These are phyloP conservation scores for Kuraishia molischiana DNA, from an alignment of 805 yeast species.

Conservation along the genomic window DNA sequence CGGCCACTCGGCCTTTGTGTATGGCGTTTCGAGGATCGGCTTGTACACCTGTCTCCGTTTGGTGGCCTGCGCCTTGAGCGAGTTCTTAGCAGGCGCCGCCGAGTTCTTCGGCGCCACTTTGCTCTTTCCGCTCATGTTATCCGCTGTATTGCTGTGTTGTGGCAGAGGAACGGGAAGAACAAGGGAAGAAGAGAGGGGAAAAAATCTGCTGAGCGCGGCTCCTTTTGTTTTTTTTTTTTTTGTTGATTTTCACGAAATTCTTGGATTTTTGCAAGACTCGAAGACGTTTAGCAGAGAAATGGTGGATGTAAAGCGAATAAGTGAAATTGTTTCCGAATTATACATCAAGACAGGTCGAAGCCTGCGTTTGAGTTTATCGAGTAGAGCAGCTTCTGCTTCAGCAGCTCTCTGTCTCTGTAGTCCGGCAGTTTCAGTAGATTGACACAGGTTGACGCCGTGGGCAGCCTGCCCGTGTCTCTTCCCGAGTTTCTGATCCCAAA, in stretches of 20 bases:
- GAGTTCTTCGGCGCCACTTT: neutral
- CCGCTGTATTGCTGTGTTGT: no score
- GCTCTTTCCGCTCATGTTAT: no score
- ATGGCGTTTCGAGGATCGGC: slow-evolving; percentile 59
- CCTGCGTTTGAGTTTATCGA: slow-evolving; percentile 80
- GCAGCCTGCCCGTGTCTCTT: slow-evolving; percentile 45
- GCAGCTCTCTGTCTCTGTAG: slow-evolving; percentile 47
- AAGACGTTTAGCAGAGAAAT: no score
- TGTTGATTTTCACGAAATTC: no score
- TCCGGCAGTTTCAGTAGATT: slow-evolving; percentile 82
- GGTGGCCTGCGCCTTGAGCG: slow-evolving; percentile 39
- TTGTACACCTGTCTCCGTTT: slow-evolving; percentile 48
- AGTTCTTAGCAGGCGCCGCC: slow-evolving; percentile 7
- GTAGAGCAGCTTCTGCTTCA: slow-evolving; percentile 60
- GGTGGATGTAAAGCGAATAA: no score
- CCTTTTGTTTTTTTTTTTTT: no score
- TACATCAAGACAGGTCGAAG: slow-evolving; percentile 70
- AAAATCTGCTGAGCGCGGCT: no score
- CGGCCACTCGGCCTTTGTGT: slow-evolving; percentile 36
- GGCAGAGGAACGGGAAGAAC: no score
- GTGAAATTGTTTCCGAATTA: no score
- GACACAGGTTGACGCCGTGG: slow-evolving; percentile 91
- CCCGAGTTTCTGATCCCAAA: slow-evolving; percentile 78
- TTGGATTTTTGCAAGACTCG: no score
- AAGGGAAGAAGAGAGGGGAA: no score